Conservation (phyloP, 139 green algal genomes). For the Asterochloris erici region DNA sequence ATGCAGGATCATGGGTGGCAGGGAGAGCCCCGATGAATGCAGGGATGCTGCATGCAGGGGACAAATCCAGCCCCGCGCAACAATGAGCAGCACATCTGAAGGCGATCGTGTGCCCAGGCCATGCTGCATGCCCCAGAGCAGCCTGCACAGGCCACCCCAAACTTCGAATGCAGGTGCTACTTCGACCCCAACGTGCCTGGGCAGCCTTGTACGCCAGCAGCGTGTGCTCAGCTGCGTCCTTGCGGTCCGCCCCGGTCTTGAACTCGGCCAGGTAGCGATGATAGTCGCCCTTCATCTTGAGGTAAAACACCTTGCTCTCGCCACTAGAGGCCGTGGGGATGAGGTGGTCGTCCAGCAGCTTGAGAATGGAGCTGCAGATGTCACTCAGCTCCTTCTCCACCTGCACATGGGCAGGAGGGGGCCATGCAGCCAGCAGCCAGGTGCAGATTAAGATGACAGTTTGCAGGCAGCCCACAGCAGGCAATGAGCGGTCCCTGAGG, state of each 20-base stretch:
- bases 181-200: conserved; percentile 45
- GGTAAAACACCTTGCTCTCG: conserved; percentile 99
- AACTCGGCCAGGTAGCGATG: conserved; percentile 98
- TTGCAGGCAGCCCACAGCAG: background rate
- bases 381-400: conserved; percentile 89
- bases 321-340: conserved; percentile 89
- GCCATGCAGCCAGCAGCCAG: too few species aligned
- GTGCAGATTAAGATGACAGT: too few species aligned
- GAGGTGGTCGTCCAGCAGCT: conserved; percentile 93
- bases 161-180: too few species aligned
- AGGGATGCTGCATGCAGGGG: too few species aligned
- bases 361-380: conserved; percentile 85
- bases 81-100: too few species aligned
- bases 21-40: too few species aligned
- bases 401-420: conserved; percentile 21
- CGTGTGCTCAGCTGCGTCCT: conserved; percentile 94
- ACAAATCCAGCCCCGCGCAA: too few species aligned
- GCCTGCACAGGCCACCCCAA: too few species aligned
- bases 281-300: conserved; percentile 96
- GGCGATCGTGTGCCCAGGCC: too few species aligned
- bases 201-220: conserved; percentile 96
- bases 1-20: too few species aligned
- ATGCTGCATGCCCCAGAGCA: too few species aligned
- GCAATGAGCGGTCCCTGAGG: background rate
- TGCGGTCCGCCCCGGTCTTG: conserved; percentile 85